Base-by-base conservation (phyloP, 2,329 filamentous ascomycete genomes). In the Exophiala viscosa region DNA sequence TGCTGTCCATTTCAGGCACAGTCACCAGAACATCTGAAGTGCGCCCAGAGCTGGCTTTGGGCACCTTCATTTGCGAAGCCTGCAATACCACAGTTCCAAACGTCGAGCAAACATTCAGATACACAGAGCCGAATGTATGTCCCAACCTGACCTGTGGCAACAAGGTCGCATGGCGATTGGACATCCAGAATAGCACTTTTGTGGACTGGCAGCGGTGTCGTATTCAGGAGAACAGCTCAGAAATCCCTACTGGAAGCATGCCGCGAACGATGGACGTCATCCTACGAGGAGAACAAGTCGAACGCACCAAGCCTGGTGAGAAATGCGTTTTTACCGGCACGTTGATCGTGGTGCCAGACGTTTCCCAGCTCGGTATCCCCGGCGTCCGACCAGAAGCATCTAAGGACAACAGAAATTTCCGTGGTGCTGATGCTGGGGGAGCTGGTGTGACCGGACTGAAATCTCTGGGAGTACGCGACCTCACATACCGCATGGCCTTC, bases 141-240 rank as follows among this genome's bases (percentile, higher is more conserved):
- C 92, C 93, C 8, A 97, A 97, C 66, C 69, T 76, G 20, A 87
- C 81, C 5, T 99, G 93, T 69, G 85, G 85, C 64, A 99, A 99
- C 73, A 85, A 93, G 20, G 76, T 86, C 53, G 90, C 88, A n/a
- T 99, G 93, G 93, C 85, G 90, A 60, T 75, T 99, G n/a, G 92
- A 99, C 64, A 96, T 99, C 65, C 82, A 90, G 39, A 92, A 95
- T 70, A 96, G 91, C 70, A 97, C 91, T 0, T 99, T 99, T 68
- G 88, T 99, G 57, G 93, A 99, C 73, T 99, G 93, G 93, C 93
- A 99, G 69, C 97, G 97, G 70, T 90, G 97, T 18, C 88, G 95
- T 58, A 90, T 97, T 57, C 93, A 99, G 72, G 93, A 99, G 71
- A 99, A 97, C 74, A 96, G 90, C 62, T 92, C 92, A 3, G 93